Base-by-base conservation (phyloP, 768 basidiomycete species). In the Termitomyces sp. region DNA sequence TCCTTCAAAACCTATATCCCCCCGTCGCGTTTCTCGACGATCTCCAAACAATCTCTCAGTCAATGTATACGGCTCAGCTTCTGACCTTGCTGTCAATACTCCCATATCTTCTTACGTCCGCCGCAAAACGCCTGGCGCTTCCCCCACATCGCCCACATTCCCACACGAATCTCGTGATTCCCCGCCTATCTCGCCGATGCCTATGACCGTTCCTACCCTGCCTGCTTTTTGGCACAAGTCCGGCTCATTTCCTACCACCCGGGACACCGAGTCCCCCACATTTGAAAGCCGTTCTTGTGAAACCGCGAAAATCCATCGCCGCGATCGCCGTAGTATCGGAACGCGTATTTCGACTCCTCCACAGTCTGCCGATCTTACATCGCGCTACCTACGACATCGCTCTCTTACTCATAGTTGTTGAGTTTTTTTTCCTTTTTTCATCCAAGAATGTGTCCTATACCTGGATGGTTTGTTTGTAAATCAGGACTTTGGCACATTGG, bases 41-140 rank as follows among this genome's bases (percentile, higher is more conserved):
- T 74, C 74, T 53, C 70, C 76, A 59, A 74, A 80, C 59, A 78
- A 76, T 59, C 72, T 82, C 13, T 69, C 75, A 22, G 74, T 78
- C 52, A 79, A 77, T 62, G 70, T 78, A 20, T 81, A 80, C 62
- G 79, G 74, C 41, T 79, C 79, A 13, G 72, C 70, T 26, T 72
- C 73, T 58, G 84, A 86, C 67, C 71, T 84, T 20, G 71, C 81
- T 31, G 85, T 82, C 39, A 81, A 82, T 65, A 89, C 86, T 14
- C 90, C 90, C 54, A 92, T 92, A 55, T 92, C 90, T 27, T 79
- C 82, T 39, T 92, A 87, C 58, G 85, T 88, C 43, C 88, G 90
- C 61, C 84, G 90, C 60, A 88, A 85, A 72, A 89, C 88, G 1
- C 89, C 90, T 29, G 83, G 84, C 57, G 78, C 81, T 39, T 89